Percentiles rank a stretch among this genome's conserved stretches.
Conservation (phyloP, 371 early-diverging fungal genomes). For the Phascolomyces articulosus region DNA sequence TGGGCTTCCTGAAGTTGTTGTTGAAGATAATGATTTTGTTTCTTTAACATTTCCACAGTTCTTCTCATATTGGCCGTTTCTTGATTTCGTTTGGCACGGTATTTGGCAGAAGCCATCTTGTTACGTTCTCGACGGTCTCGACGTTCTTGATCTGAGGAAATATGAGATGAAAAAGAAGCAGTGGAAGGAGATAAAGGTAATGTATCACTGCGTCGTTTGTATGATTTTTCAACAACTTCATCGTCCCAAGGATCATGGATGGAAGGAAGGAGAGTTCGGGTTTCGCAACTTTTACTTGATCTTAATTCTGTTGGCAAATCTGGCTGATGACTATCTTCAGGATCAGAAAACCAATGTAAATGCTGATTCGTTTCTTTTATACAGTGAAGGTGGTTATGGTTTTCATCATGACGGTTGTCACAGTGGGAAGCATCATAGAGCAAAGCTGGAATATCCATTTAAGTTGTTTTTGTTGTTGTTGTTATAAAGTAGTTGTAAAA, state of each 20-base stretch:
- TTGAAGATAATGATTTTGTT: not conserved
- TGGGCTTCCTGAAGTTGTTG: constrained; percentile 2
- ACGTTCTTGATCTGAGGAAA: not conserved
- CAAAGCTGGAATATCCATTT: too few relatives aligned
- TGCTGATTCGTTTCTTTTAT: too few relatives aligned
- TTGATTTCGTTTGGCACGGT: constrained; percentile 43
- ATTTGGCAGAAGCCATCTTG: constrained; percentile 57
- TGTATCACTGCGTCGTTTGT: constrained; percentile 1
- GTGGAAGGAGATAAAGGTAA: too few relatives aligned
- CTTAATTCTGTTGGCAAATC: not conserved
- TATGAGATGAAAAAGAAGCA: too few relatives aligned
- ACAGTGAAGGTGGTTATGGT: too few relatives aligned
- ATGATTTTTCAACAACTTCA: not conserved
- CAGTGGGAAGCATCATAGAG: too few relatives aligned
- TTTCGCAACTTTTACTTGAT: not conserved
- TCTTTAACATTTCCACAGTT: not conserved
- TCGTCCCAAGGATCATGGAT: too few relatives aligned
- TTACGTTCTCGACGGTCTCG: constrained; percentile 50
- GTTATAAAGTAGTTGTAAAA: too few relatives aligned
- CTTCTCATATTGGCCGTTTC: constrained; percentile 41
- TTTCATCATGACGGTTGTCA: too few relatives aligned
- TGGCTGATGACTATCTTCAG: not conserved
- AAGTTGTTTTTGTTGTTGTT: too few relatives aligned
- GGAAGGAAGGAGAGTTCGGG: too few relatives aligned
- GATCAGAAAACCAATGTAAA: too few relatives aligned